Evolutionary conservation across 2,329 filamentous ascomycete genomes (phyloP).

Genomic region (Aspergillus melleus): DNA sequence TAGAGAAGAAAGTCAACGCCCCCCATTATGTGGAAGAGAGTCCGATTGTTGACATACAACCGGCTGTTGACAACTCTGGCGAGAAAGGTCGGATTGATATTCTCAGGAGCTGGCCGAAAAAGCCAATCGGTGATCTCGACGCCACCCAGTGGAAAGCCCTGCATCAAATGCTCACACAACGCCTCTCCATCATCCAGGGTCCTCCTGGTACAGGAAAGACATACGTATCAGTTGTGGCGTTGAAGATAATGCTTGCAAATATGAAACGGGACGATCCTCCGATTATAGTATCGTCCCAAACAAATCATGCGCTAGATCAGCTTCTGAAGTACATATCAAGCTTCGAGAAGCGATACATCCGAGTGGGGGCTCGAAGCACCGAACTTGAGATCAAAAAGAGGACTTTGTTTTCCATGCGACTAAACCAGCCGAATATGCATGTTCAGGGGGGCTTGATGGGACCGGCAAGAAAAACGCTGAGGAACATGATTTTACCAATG

Average conservation of each 20-base stretch:
- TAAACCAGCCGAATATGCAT: conserved; percentile 28
- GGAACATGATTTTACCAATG: conserved; percentile 45
- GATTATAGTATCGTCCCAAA: conserved; percentile 80
- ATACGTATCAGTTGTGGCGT: conserved; percentile 70
- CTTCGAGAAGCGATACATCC: conserved; percentile 64
- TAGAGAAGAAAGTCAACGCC: conserved; percentile 43
- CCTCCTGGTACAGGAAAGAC: conserved; percentile 83
- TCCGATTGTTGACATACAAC: conserved; percentile 53
- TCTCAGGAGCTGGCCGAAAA: conserved; percentile 54
- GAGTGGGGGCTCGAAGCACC: conserved; percentile 69
- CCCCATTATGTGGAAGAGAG: conserved; percentile 55
- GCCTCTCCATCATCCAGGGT: conserved; percentile 76
- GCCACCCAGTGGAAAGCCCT: conserved; percentile 69
- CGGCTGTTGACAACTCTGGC: conserved; percentile 38
- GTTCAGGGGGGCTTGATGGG: conserved; percentile 44
- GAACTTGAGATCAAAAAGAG: conserved; percentile 65
- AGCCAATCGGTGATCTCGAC: conserved; percentile 57
- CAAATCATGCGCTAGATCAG: conserved; percentile 88
- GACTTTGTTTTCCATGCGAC: conserved; percentile 65
- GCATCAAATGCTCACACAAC: conserved; percentile 67
- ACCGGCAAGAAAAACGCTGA: conserved; percentile 44
- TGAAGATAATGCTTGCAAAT: conserved; percentile 66
- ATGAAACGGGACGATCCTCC: conserved; percentile 59
- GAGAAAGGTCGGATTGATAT: conserved; percentile 53
- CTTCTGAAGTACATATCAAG: conserved; percentile 64